Evolutionary conservation across 108 stramenopile genomes (phyloP).

Genomic region (Skeletonema potamos): DNA sequence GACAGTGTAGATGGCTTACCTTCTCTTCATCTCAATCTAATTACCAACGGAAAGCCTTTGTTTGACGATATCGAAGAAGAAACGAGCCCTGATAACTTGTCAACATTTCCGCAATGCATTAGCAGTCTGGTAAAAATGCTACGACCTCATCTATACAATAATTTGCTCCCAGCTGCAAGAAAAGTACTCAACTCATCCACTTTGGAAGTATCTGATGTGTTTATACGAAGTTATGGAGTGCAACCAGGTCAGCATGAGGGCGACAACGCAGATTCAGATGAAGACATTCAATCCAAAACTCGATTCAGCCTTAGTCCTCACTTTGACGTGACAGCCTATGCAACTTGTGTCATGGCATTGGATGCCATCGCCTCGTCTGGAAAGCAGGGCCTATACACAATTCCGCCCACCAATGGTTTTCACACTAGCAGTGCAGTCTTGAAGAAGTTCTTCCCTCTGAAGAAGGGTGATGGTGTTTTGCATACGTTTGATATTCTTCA

Average conservation of each 20-base stretch:
- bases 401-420: background rate
- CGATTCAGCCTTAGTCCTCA: slow-evolving; percentile 65
- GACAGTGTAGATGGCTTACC: slow-evolving; percentile 78
- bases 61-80: slow-evolving; percentile 23
- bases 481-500: slow-evolving; percentile 78
- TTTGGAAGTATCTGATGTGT: slow-evolving; percentile 67
- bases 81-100: background rate
- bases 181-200: slow-evolving; percentile 25
- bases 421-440: slow-evolving; percentile 55
- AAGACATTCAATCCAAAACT: slow-evolving; percentile 1
- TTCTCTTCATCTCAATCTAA: slow-evolving; percentile 71
- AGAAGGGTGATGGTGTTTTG: slow-evolving; percentile 62
- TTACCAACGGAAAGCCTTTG: slow-evolving; percentile 54
- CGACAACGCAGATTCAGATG: background rate
- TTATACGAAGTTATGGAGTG: slow-evolving; percentile 69
- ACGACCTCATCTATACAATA: slow-evolving; percentile 51
- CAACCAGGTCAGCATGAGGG: background rate
- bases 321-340: slow-evolving; percentile 66
- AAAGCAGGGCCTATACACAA: slow-evolving; percentile 63
- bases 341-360: slow-evolving; percentile 69
- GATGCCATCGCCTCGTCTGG: slow-evolving; percentile 67
- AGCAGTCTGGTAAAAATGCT: slow-evolving; percentile 42
- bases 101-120: slow-evolving; percentile 43
- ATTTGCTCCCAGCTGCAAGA: slow-evolving; percentile 47
- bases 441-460: slow-evolving; percentile 59